These are phyloP conservation scores for Cardamine chenopodiifolia DNA, from an alignment of 345 rosid species.

Conservation along the genomic window DNA sequence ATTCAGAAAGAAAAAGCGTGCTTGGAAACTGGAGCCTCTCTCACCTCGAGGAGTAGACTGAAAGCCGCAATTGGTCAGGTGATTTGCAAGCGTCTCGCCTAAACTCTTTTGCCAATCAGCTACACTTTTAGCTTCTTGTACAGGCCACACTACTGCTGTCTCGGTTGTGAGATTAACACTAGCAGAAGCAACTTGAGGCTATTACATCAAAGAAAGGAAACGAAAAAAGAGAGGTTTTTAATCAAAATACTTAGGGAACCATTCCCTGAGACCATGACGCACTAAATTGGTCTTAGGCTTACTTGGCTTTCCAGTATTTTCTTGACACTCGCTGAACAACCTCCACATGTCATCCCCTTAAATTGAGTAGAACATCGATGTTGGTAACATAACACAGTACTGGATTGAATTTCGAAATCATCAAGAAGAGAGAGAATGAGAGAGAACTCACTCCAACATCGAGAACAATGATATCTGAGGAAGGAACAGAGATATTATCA, in stretches of 20 bases:
- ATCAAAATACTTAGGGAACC: neutral
- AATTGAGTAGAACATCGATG: slow-evolving; percentile 10
- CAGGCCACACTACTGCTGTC: slow-evolving; percentile 93
- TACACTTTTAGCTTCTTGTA: slow-evolving; percentile 67
- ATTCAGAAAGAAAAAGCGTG: neutral
- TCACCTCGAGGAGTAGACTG: slow-evolving; percentile 81
- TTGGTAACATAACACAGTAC: neutral
- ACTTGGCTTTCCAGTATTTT: slow-evolving; percentile 92
- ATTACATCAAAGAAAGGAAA: slow-evolving; percentile 35
- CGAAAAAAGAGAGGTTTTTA: neutral
- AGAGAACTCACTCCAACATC: slow-evolving; percentile 79
- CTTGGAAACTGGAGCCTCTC: slow-evolving; percentile 1
- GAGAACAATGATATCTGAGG: slow-evolving; percentile 78
- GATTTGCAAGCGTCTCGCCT: slow-evolving; percentile 90
- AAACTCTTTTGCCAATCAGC: slow-evolving; percentile 80
- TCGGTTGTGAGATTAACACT: slow-evolving; percentile 90
- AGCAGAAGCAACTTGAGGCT: slow-evolving; percentile 92
- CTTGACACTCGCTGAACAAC: slow-evolving; percentile 96
- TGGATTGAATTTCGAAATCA: neutral
- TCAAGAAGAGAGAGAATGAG: slow-evolving; percentile 7
- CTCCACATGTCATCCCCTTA: slow-evolving; percentile 99
- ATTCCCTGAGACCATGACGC: neutral
- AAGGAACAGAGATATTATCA: slow-evolving; percentile 51
- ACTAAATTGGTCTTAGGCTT: slow-evolving; percentile 24
- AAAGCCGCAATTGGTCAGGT: slow-evolving; percentile 86